Evolutionary conservation across 805 yeast genomes (phyloP).

Genomic region (Kodamaea restingae): DNA sequence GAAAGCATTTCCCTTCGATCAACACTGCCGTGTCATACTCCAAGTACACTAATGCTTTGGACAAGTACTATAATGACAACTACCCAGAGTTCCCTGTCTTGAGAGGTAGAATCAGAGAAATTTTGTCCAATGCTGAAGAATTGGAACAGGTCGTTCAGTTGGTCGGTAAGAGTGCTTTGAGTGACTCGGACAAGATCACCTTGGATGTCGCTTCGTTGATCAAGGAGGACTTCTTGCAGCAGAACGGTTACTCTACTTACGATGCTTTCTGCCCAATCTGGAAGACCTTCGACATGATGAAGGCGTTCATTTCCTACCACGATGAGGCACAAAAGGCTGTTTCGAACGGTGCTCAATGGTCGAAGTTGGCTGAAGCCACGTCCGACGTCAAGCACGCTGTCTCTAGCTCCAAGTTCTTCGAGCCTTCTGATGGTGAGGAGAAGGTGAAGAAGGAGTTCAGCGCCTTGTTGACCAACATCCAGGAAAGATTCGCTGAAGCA

Average conservation of each 20-base stretch:
- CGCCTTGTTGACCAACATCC: constrained; percentile 65
- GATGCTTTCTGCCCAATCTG: constrained; percentile 99
- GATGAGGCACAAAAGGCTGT: constrained; percentile 98
- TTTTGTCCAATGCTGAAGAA: constrained; percentile 95
- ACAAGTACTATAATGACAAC: constrained; percentile 77
- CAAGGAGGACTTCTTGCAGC: constrained; percentile 98
- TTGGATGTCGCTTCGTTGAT: constrained; percentile 87
- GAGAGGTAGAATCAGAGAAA: constrained; percentile 91
- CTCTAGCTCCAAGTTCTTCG: constrained; percentile 91
- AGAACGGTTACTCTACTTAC: constrained; percentile 96
- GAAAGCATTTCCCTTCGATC: constrained; percentile 99
- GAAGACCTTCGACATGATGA: constrained; percentile 99
- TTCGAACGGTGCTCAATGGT: constrained; percentile 91
- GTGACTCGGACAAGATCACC: constrained; percentile 95
- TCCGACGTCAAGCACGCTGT: constrained; percentile 89
- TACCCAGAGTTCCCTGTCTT: constrained; percentile 88
- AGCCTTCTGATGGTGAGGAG: constrained; percentile 87
- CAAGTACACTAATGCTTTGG: constrained; percentile 85
- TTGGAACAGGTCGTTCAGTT: constrained; percentile 98
- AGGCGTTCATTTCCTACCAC: constrained; percentile 81
- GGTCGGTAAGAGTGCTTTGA: constrained; percentile 96
- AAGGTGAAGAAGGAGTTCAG: constrained; percentile 75
- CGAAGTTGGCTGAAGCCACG: constrained; percentile 84
- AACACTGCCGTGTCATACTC: constrained; percentile 96
- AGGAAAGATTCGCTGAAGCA: constrained; percentile 93